Conservation (phyloP, 1,139 yeast genomes). For the Pichia sp. region DNA sequence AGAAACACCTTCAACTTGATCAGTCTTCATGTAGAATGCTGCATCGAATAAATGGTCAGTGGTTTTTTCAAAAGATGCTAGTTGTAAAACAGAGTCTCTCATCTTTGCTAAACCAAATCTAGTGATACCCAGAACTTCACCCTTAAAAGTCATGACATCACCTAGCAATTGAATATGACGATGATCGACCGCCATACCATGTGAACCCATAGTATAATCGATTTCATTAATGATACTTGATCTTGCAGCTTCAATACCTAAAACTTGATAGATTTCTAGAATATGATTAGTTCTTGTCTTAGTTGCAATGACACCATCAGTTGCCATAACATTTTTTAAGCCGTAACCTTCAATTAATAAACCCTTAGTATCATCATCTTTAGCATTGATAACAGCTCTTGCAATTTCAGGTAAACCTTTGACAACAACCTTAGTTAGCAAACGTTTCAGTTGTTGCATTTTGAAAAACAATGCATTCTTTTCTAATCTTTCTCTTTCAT, state of each 20-base stretch:
- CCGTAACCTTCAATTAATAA: slow-evolving; percentile 97
- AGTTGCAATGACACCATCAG: slow-evolving; percentile 91
- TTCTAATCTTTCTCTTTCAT: slow-evolving; percentile 29
- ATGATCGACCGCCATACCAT: slow-evolving; percentile 99
- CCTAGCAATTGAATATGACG: slow-evolving; percentile 97
- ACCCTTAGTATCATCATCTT: slow-evolving; percentile 81
- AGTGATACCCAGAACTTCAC: slow-evolving; percentile 96
- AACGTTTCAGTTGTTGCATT: slow-evolving; percentile 83
- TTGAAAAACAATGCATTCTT: slow-evolving; percentile 58
- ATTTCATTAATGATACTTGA: slow-evolving; percentile 88
- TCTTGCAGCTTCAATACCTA: slow-evolving; percentile 98
- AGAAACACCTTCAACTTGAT: slow-evolving; percentile 93
- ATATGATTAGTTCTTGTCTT: slow-evolving; percentile 89
- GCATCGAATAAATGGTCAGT: slow-evolving; percentile 98
- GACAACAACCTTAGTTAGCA: slow-evolving; percentile 78
- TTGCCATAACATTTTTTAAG: slow-evolving; percentile 89
- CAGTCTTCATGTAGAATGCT: slow-evolving; percentile 94
- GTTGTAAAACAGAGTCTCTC: slow-evolving; percentile 95
- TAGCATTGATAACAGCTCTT: slow-evolving; percentile 93
- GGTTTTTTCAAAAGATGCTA: slow-evolving; percentile 97
- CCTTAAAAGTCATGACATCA: slow-evolving; percentile 98
- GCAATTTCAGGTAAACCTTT: slow-evolving; percentile 89
- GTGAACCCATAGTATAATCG: slow-evolving; percentile 96
- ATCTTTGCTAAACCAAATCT: slow-evolving; percentile 96
- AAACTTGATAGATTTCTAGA: slow-evolving; percentile 77